Base-by-base conservation (phyloP, 176 grass and related monocot species). In the Poa pratensis region DNA sequence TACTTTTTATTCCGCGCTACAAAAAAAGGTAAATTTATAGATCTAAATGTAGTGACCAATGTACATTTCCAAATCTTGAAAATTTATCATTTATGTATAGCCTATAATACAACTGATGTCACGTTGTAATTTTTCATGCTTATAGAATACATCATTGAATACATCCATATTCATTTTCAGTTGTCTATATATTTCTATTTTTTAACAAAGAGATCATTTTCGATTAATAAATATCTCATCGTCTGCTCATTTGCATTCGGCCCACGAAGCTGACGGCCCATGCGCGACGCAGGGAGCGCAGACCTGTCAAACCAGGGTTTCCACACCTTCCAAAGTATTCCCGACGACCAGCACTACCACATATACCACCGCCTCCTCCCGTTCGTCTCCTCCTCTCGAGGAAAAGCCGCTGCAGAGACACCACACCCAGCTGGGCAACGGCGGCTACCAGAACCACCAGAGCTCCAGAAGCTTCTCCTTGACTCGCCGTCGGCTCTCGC, bases 341-440 rank as follows among this genome's bases (percentile, higher is more conserved):
- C 9, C 16, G 27, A 53, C 48, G 48, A 53, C 73, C 73, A 75
- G 48, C 73, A 75, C 63, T 8, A 32, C 64, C 71, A 46, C 52
- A 75, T 75, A 75, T 75, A 75, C 73, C 48, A 75, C 73, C 48
- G 26, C 71, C 71, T 75, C 73, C 73, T 75, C 48, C 30, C 48
- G 9, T 53, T 11, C 73, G 16, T 75, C 73, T 75, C 17, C 23
- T 27, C 23, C 71, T 50, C 24, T 12, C 45, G 27, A 51, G 45
- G 71, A 24, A 74, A 51, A 51, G 22, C 7, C 71, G 70, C 70
- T 73, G 71, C 71, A 14, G 50, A 51, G 45, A 74, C 23, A 74
- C 64, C 32, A 69, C 14, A 49, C 72, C 49, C 3, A 75, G 73
- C 48, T 75, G 48, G 53, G 73, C 73, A 53, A 26, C 73, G 71